These are phyloP conservation scores for Kwoniella sp. DNA, from an alignment of 768 basidiomycete genomes.

Conservation along the genomic window DNA sequence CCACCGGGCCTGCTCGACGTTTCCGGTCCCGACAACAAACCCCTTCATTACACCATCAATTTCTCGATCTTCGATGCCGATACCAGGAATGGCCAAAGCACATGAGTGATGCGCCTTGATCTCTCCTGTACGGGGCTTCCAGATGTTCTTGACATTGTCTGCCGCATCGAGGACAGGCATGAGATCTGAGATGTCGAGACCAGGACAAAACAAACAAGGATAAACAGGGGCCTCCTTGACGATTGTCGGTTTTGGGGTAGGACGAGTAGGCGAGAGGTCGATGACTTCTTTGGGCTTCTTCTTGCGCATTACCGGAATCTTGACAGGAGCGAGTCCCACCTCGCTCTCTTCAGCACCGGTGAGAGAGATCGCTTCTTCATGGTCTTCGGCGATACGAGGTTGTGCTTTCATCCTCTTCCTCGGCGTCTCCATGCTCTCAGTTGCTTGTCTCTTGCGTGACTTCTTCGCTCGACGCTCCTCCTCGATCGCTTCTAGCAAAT, in stretches of 20 bases:
- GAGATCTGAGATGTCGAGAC: slow-evolving; percentile 24
- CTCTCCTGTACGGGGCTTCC: slow-evolving; percentile 58
- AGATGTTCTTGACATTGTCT: slow-evolving; percentile 58
- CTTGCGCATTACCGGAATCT: slow-evolving; percentile 25
- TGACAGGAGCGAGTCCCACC: neutral
- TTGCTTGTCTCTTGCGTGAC: slow-evolving; percentile 59
- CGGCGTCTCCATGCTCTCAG: slow-evolving; percentile 54
- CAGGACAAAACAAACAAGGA: slow-evolving; percentile 54
- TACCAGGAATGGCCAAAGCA: slow-evolving; percentile 81
- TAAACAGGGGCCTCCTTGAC: slow-evolving; percentile 19
- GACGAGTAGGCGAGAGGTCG: slow-evolving; percentile 12
- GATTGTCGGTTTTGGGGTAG: slow-evolving; percentile 14
- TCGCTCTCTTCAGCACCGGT: slow-evolving; percentile 4
- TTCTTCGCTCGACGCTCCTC: slow-evolving; percentile 40
- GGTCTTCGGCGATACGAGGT: neutral
- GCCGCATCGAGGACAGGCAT: slow-evolving; percentile 41
- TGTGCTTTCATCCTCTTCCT: slow-evolving; percentile 12
- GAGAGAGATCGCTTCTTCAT: neutral
- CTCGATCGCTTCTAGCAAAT: slow-evolving; percentile 24
- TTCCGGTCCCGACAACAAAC: slow-evolving; percentile 77
- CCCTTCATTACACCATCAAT: slow-evolving; percentile 32
- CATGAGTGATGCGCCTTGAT: slow-evolving; percentile 74
- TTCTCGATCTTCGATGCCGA: slow-evolving; percentile 72
- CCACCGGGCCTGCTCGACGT: slow-evolving; percentile 90
- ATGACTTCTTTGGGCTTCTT: slow-evolving; percentile 25